phyloP scores from a whole-genome alignment of 345 rosid species.

The Eucalyptus curtisii region DNA sequence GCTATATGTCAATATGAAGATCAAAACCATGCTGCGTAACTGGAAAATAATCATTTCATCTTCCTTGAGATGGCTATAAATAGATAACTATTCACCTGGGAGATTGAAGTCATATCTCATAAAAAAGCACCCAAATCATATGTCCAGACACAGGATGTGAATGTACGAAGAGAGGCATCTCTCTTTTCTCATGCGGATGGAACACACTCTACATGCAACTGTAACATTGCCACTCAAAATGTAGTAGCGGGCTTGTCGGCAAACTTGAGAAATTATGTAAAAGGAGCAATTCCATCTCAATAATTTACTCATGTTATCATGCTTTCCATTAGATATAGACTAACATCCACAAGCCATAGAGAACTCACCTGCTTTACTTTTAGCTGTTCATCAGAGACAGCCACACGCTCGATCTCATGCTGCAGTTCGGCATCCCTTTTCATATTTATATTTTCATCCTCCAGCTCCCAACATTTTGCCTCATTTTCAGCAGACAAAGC shows the following conservation, averaged over 20 bases:
- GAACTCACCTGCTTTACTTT: slow-evolving; percentile 55
- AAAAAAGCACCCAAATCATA: neutral
- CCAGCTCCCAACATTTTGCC: slow-evolving; percentile 16
- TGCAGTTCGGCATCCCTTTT: slow-evolving; percentile 30
- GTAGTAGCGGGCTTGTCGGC: neutral
- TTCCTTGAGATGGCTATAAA: neutral
- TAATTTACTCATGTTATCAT: neutral
- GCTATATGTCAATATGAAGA: neutral
- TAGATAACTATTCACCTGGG: neutral
- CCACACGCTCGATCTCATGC: slow-evolving; percentile 10
- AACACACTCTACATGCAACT: neutral
- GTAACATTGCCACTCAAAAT: neutral
- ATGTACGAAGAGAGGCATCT: neutral
- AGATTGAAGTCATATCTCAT: neutral
- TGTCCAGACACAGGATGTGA: neutral
- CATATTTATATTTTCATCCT: slow-evolving; percentile 43
- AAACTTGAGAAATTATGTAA: neutral
- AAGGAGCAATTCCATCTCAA: neutral
- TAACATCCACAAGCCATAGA: neutral
- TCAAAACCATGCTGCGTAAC: neutral
- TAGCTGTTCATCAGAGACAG: slow-evolving; percentile 22
- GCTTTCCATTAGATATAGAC: neutral
- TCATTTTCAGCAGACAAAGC: neutral
- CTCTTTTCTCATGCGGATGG: neutral
- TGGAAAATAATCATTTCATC: neutral